Base-by-base conservation (phyloP, 2,329 filamentous ascomycete genomes). In the Aspergillus phoenicis region DNA sequence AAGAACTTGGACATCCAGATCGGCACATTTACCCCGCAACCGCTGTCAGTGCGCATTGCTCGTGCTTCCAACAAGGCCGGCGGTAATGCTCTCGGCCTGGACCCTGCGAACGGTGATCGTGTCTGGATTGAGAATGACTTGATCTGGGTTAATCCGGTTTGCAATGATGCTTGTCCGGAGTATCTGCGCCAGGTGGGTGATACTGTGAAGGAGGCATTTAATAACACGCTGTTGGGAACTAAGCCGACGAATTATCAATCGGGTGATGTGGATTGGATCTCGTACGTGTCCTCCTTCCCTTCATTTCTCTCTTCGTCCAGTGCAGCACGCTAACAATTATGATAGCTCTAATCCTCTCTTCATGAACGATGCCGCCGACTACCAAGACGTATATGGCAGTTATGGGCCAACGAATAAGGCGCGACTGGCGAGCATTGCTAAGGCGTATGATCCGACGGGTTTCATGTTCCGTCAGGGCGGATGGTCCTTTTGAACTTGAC, bases 51-150 rank as follows among this genome's bases (percentile, higher is more conserved):
- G 11, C 38, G 45, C 1, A 62, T 62, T 52, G 60, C 60, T 4
- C 26, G 39, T 8, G 54, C 41, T 3, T 56, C 53, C 5, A n/a
- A 47, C 36, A 8, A 36, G 8, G 33, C 58, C 15, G 61, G 58
- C 1, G 58, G 58, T 2, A 63, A 63, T 39, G 38, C 61, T 13
- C 36, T 63, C 13, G 61, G 61, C 5, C 36, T 63, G 11, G 17
- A 61, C 30, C 61, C 61, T 10, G 24, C 47, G 5, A 45, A 63
- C 26, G 61, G 61, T 0, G 61, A 63, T 28, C 39, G 59, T 5
- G 48, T 63, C 54, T 63, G 58, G 61, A 47, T 63, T 11, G 61
- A 63, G 33, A 61, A 63, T 52, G 51, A 60, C 20, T 41, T 63
- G 5, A 54, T 63, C 30, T 63, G 61, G 61, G 13, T 48, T 1